These are phyloP conservation scores for Anastatica hierochuntica DNA, from an alignment of 345 rosid genomes.

Conservation along the genomic window DNA sequence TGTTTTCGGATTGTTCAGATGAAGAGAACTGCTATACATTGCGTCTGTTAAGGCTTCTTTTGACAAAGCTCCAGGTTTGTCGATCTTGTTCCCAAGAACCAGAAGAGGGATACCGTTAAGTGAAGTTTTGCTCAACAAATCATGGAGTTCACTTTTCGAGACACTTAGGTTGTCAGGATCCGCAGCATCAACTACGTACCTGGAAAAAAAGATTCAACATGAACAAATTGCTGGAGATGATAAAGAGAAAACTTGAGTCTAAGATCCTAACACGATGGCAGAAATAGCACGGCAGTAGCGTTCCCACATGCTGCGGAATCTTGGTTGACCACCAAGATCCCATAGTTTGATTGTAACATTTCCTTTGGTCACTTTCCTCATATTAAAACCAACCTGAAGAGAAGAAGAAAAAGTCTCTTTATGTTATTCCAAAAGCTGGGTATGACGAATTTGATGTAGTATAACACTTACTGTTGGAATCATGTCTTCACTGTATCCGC, in stretches of 20 bases:
- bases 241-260: too few relatives aligned
- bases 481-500: slow-evolving; percentile 91
- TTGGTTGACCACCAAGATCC: slow-evolving; percentile 96
- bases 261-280: slow-evolving; percentile 66
- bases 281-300: slow-evolving; percentile 86
- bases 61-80: slow-evolving; percentile 78
- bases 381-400: slow-evolving; percentile 79
- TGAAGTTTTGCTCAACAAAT: slow-evolving; percentile 67
- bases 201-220: slow-evolving; percentile 22
- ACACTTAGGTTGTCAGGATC: slow-evolving; percentile 73
- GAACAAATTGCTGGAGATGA: too few relatives aligned
- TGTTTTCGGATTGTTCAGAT: too few relatives aligned
- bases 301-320: slow-evolving; percentile 98
- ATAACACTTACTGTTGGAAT: slow-evolving; percentile 73
- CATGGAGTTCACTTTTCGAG: slow-evolving; percentile 83
- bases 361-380: slow-evolving; percentile 96
- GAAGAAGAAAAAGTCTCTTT: neutral
- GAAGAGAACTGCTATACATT: slow-evolving; percentile 63
- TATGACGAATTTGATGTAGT: too few relatives aligned
- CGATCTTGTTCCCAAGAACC: slow-evolving; percentile 85
- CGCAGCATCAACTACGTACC: slow-evolving; percentile 89
- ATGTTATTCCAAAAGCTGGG: neutral
- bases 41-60: slow-evolving; percentile 72
- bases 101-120: slow-evolving; percentile 74
- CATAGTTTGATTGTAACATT: slow-evolving; percentile 87